Evolutionary conservation across 345 rosid genomes (phyloP).

Genomic region (Angophora floribunda): DNA sequence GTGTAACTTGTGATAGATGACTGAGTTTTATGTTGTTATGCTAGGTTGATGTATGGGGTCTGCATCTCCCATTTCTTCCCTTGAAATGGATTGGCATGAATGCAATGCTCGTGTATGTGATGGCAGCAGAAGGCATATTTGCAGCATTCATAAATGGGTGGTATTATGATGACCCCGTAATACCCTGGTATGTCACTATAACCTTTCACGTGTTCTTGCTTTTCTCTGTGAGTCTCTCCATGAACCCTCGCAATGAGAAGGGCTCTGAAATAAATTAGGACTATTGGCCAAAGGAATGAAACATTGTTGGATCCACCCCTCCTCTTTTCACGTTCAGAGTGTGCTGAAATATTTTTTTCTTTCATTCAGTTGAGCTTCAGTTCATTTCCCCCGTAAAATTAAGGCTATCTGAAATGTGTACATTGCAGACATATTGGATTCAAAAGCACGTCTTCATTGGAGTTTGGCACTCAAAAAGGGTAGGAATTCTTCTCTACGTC

Average conservation of each 20-base stretch:
- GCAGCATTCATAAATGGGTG: slow-evolving; percentile 87
- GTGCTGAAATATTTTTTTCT: neutral
- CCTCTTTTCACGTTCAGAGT: neutral
- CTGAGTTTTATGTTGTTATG: neutral
- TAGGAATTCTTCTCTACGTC: slow-evolving; percentile 58
- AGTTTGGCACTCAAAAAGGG: slow-evolving; percentile 57
- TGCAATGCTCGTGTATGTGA: slow-evolving; percentile 87
- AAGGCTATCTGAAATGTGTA: neutral
- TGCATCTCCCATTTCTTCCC: slow-evolving; percentile 41
- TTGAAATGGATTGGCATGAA: slow-evolving; percentile 93
- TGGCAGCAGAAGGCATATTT: slow-evolving; percentile 92
- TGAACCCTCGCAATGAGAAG: neutral
- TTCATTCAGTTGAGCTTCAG: neutral
- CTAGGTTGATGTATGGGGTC: slow-evolving; percentile 61
- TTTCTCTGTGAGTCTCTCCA: neutral
- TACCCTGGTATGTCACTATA: slow-evolving; percentile 40
- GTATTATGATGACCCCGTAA: slow-evolving; percentile 57
- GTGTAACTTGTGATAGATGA: neutral
- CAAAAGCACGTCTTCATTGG: slow-evolving; percentile 47
- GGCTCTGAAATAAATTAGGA: neutral
- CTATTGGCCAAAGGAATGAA: neutral
- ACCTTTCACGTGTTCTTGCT: neutral
- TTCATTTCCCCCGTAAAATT: neutral
- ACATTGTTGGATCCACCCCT: neutral
- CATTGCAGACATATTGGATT: slow-evolving; percentile 57